These are phyloP conservation scores for Lachancea lanzarotensis DNA, from an alignment of 805 yeast genomes.

Conservation along the genomic window DNA sequence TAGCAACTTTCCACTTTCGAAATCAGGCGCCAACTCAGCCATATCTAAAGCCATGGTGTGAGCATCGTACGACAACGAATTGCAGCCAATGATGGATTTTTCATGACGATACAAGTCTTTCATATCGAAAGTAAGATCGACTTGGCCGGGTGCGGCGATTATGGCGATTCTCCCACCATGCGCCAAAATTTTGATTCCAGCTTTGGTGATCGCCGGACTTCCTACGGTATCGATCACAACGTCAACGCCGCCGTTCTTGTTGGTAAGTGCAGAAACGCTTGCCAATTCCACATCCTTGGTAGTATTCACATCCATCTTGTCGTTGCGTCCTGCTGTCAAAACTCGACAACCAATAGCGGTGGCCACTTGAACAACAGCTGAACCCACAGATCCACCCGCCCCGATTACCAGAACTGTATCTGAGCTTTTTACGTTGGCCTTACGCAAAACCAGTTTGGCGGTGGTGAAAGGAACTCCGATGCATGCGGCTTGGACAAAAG, in stretches of 20 bases:
- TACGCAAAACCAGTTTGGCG: slow-evolving; percentile 1
- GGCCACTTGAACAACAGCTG: slow-evolving; percentile 8
- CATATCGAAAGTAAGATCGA: slow-evolving; percentile 1
- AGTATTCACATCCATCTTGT: slow-evolving; percentile 3
- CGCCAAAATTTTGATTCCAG: slow-evolving; percentile 3
- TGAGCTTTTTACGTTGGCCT: background rate
- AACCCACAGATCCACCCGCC: slow-evolving; percentile 6
- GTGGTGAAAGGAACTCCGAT: slow-evolving; percentile 9
- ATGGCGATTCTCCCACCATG: slow-evolving; percentile 8
- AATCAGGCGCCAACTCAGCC: slow-evolving; percentile 1
- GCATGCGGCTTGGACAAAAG: slow-evolving; percentile 8
- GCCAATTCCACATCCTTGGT: background rate
- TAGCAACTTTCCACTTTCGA: slow-evolving; percentile 2
- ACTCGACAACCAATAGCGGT: slow-evolving; percentile 5
- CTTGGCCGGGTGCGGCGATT: slow-evolving; percentile 3
- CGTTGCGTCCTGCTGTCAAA: slow-evolving; percentile 2
- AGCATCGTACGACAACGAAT: slow-evolving; percentile 5
- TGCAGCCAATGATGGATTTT: slow-evolving; percentile 7
- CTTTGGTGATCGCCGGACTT: slow-evolving; percentile 4
- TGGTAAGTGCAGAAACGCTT: background rate
- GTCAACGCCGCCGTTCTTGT: slow-evolving; percentile 4
- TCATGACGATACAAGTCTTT: slow-evolving; percentile 7
- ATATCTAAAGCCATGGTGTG: slow-evolving; percentile 2
- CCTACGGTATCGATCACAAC: slow-evolving; percentile 8
- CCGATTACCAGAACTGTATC: slow-evolving; percentile 5